A percentile compares a stretch with the other conserved stretches of the same genome.
Evolutionary conservation across 306 rosid genomes (phyloP).

Genomic region (Inga leiocalycina): DNA sequence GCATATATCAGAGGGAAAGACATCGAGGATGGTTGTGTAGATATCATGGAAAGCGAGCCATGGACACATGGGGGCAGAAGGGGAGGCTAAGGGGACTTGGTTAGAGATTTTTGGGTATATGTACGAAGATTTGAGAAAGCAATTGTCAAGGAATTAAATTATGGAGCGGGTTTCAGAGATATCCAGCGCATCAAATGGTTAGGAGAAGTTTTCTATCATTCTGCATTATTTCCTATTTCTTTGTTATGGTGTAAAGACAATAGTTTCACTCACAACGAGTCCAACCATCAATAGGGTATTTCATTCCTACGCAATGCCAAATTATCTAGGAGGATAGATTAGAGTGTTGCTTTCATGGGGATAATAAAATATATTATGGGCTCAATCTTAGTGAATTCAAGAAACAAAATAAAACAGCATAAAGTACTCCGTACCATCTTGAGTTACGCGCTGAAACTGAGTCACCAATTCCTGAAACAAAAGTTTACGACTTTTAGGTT

Average conservation of each 20-base stretch:
- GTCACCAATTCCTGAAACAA: background rate
- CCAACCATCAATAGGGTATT: background rate
- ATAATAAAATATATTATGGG: background rate
- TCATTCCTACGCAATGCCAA: background rate
- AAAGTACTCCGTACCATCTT: background rate
- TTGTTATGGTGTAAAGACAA: background rate
- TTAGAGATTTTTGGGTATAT: background rate
- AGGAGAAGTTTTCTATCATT: background rate
- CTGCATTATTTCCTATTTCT: background rate
- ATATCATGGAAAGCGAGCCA: background rate
- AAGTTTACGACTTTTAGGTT: background rate
- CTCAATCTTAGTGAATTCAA: background rate
- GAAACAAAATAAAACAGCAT: background rate
- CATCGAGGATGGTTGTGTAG: background rate
- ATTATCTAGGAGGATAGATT: background rate
- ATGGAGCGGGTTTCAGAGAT: too few species aligned
- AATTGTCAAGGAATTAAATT: too few species aligned
- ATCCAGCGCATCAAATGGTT: too few species aligned
- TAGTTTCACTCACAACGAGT: background rate
- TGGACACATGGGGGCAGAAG: background rate
- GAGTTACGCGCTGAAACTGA: background rate
- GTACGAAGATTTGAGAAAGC: background rate
- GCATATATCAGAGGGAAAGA: background rate
- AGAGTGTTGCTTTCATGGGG: background rate
- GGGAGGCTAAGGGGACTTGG: background rate